Evolutionary conservation across 352 stramenopile species (phyloP).

Genomic region (Pythium pectinolyticum): DNA sequence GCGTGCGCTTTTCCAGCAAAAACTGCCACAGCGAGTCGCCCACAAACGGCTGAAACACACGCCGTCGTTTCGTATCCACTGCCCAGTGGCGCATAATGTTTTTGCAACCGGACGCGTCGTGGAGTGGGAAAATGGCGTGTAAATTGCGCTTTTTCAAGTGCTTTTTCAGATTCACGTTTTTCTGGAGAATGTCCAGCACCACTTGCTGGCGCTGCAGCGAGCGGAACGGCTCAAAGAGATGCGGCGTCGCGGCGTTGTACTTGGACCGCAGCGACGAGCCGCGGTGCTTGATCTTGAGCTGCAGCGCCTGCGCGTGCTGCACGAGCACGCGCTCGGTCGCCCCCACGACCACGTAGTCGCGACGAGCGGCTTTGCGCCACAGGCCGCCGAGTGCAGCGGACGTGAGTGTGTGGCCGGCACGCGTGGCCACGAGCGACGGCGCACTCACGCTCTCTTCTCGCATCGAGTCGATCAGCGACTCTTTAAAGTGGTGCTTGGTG

Average conservation of each 20-base stretch:
- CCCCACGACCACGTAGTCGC: constrained; percentile 69
- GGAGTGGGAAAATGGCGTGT: constrained; percentile 61
- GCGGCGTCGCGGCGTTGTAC: constrained; percentile 40
- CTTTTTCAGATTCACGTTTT: constrained; percentile 66
- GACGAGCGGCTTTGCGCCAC: constrained; percentile 1
- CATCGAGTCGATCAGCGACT: constrained; percentile 70
- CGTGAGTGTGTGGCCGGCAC: constrained; percentile 31
- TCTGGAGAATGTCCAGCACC: constrained; percentile 69
- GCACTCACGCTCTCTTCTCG: constrained; percentile 62
- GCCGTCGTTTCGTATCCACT: constrained; percentile 25
- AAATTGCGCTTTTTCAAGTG: constrained; percentile 59
- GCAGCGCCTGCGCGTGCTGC: constrained; percentile 56
- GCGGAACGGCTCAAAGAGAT: constrained; percentile 67
- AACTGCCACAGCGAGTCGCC: constrained; percentile 56
- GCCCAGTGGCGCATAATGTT: constrained; percentile 72
- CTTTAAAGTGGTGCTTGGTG: constrained; percentile 64
- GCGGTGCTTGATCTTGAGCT: constrained; percentile 76
- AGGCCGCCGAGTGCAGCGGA: constrained; percentile 20
- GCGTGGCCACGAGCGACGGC: constrained; percentile 51
- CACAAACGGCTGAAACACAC: constrained; percentile 60
- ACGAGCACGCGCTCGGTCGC: constrained; percentile 55
- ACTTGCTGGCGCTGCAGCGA: constrained; percentile 79
- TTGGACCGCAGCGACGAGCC: constrained; percentile 57
- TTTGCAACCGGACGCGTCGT: constrained; percentile 56
- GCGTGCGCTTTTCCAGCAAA: constrained; percentile 51